Evolutionary conservation across 2,329 filamentous ascomycete species (phyloP).

Genomic region (Colletotrichum truncatum): DNA sequence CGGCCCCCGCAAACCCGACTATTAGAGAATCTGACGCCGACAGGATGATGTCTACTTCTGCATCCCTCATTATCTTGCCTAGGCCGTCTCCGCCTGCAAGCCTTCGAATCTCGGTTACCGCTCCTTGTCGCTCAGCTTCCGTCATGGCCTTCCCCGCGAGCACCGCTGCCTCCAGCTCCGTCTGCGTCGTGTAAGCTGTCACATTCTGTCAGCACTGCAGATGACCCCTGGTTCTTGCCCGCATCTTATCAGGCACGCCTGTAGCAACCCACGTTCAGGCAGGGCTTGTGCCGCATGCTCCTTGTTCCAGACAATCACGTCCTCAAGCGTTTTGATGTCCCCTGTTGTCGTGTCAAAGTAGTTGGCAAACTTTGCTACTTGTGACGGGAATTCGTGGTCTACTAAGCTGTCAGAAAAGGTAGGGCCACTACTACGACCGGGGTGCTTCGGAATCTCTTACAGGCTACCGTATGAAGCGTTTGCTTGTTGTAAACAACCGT

Average conservation of each 20-base stretch:
- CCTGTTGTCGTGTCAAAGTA: not conserved
- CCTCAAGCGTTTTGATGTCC: constrained; percentile 25
- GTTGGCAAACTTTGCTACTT: not conserved
- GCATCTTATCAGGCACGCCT: too few species aligned
- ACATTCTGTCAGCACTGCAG: not conserved
- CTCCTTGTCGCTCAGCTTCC: not conserved
- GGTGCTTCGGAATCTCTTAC: constrained; percentile 4
- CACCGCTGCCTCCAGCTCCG: not conserved
- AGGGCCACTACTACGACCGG: too few species aligned
- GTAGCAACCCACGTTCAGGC: constrained; percentile 31
- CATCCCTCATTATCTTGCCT: not conserved
- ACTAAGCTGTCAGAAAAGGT: not conserved
- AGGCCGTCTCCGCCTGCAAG: not conserved
- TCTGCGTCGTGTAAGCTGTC: not conserved
- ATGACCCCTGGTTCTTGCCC: constrained; percentile 1
- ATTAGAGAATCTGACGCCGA: constrained; percentile 32
- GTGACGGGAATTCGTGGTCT: not conserved
- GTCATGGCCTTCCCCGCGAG: not conserved
- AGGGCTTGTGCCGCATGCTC: constrained; percentile 31
- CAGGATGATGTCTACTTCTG: constrained; percentile 32
- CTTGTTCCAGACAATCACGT: constrained; percentile 36
- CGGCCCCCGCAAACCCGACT: constrained; percentile 30
- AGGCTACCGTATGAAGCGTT: constrained; percentile 29
- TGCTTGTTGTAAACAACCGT: constrained; percentile 23
- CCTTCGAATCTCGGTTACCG: not conserved